These are phyloP conservation scores for Macrotyloma uniflorum DNA, from an alignment of 306 rosid species.

Conservation along the genomic window DNA sequence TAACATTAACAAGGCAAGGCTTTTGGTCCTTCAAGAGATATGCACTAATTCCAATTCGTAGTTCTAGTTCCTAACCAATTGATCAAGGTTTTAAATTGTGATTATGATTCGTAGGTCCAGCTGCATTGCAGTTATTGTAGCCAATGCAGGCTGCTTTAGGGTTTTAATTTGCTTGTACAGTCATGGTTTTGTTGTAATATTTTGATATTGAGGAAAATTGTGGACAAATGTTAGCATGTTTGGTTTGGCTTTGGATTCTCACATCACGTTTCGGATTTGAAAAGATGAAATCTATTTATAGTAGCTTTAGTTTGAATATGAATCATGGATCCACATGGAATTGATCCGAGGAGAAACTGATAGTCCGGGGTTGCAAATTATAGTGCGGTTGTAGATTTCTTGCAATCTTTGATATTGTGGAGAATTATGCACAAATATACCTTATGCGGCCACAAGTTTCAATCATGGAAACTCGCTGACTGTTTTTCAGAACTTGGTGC, in stretches of 20 bases:
- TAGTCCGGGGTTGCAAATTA: too few species aligned
- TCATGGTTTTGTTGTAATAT: too few species aligned
- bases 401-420: neutral
- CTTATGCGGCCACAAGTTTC: neutral
- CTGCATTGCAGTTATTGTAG: neutral
- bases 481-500: neutral
- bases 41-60: constrained; percentile 27
- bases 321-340: too few species aligned
- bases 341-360: too few species aligned
- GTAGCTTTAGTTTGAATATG: too few species aligned
- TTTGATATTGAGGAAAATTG: too few species aligned
- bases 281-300: too few species aligned
- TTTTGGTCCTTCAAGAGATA: constrained; percentile 51
- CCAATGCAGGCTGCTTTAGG: neutral
- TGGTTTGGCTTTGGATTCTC: too few species aligned
- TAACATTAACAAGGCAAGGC: constrained; percentile 57
- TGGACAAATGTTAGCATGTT: too few species aligned
- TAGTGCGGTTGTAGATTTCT: neutral
- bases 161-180: neutral
- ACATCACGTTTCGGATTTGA: too few species aligned
- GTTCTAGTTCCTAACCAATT: neutral
- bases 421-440: neutral
- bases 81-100: neutral
- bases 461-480: neutral
- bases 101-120: neutral